phyloP scores from a whole-genome alignment of 257 asterid species.

The Nicotiana knightiana region DNA sequence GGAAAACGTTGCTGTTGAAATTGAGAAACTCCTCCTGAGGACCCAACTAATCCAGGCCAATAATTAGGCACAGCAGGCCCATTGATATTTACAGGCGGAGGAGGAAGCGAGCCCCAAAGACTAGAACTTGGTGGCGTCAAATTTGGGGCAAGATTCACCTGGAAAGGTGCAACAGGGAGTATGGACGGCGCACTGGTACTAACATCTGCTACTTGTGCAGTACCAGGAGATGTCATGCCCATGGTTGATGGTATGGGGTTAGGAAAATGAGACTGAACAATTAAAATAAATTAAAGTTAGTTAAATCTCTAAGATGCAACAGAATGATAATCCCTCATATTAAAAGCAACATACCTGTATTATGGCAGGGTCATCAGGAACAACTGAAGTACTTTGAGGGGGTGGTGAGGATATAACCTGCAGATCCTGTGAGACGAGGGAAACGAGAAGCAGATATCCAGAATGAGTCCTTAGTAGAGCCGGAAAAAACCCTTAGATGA shows the following conservation, averaged over 20 bases:
- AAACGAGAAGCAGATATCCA: not conserved
- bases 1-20: constrained; percentile 19
- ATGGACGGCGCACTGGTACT: constrained; percentile 11
- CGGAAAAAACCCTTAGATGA: not conserved
- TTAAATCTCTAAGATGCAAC: not conserved
- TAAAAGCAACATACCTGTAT: constrained; percentile 17
- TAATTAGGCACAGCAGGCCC: constrained; percentile 18
- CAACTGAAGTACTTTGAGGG: constrained; percentile 11
- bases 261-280: constrained; percentile 19
- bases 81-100: constrained; percentile 9
- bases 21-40: constrained; percentile 15
- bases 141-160: constrained; percentile 6
- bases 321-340: not conserved
- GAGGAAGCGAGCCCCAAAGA: constrained; percentile 14
- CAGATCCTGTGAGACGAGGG: constrained; percentile 20
- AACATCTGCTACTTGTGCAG: constrained; percentile 14
- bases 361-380: constrained; percentile 36
- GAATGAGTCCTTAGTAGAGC: not conserved
- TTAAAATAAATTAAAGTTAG: not conserved
- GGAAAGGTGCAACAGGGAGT: constrained; percentile 12
- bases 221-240: constrained; percentile 8
- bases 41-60: constrained; percentile 17
- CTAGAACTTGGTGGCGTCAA: constrained; percentile 12
- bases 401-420: constrained; percentile 20
- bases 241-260: constrained; percentile 7